These are phyloP conservation scores for Phytophthora kernoviae DNA, from an alignment of 352 stramenopile species.

Conservation along the genomic window DNA sequence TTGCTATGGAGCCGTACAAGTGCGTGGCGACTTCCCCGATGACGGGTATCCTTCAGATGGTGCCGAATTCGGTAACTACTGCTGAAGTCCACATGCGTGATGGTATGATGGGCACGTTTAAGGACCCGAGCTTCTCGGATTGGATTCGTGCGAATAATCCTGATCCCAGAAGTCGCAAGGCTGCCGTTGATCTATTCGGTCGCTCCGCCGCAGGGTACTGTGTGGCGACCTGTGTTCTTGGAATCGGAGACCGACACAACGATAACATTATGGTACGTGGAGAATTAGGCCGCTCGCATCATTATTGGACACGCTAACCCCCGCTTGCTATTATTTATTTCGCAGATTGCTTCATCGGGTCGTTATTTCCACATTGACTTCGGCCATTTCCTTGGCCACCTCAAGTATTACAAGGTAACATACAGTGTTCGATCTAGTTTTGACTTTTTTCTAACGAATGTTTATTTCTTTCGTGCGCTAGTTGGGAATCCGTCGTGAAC, in stretches of 20 bases:
- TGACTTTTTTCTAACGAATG: neutral
- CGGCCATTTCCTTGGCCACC: slow-evolving; percentile 86
- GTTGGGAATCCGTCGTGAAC: slow-evolving; percentile 83
- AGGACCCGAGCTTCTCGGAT: slow-evolving; percentile 83
- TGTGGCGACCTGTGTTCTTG: slow-evolving; percentile 94
- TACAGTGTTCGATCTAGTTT: neutral
- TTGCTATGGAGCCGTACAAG: slow-evolving; percentile 93
- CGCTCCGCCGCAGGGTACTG: slow-evolving; percentile 92
- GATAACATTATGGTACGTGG: slow-evolving; percentile 95
- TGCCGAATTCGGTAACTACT: slow-evolving; percentile 94
- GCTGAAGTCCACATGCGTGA: slow-evolving; percentile 89
- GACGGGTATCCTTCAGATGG: slow-evolving; percentile 92
- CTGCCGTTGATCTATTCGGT: slow-evolving; percentile 86
- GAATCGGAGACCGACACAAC: slow-evolving; percentile 95
- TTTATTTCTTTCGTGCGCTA: slow-evolving; percentile 12
- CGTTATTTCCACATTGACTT: slow-evolving; percentile 93
- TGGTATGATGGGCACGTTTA: slow-evolving; percentile 84
- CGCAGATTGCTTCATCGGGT: slow-evolving; percentile 67
- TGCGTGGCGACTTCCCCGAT: slow-evolving; percentile 91
- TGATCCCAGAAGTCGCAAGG: slow-evolving; percentile 60
- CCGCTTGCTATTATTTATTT: neutral
- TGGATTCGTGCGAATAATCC: slow-evolving; percentile 87
- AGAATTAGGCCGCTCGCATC: slow-evolving; percentile 3
- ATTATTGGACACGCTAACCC: neutral
- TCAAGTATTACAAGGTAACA: slow-evolving; percentile 77